Percentiles rank a stretch among this genome's conserved stretches.
Evolutionary conservation across 768 basidiomycete species (phyloP).

Genomic region (Trametes maxima): DNA sequence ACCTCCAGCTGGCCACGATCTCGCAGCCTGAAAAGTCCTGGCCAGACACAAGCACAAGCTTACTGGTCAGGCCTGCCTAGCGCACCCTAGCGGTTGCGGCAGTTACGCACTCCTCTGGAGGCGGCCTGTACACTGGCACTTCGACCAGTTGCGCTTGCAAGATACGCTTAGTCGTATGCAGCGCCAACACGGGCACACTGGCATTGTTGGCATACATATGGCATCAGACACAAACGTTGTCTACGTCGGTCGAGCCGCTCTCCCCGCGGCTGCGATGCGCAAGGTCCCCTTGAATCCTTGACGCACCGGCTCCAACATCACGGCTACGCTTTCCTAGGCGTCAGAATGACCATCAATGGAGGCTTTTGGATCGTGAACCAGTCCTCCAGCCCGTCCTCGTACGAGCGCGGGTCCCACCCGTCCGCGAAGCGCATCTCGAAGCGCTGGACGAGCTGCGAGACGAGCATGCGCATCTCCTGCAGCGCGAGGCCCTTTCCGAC

Average conservation of each 20-base stretch:
- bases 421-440: constrained; percentile 15
- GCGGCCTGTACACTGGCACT: not conserved
- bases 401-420: not conserved
- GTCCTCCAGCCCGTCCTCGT: constrained; percentile 7
- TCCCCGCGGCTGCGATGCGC: not conserved
- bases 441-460: constrained; percentile 7
- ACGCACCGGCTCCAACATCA: not conserved
- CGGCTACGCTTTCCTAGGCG: not conserved
- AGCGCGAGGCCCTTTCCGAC: constrained; percentile 13
- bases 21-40: not conserved
- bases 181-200: no score
- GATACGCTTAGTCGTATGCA: no score
- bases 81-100: not conserved
- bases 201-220: no score
- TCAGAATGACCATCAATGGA: not conserved
- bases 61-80: constrained; percentile 1
- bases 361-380: constrained; percentile 10
- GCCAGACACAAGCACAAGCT: not conserved
- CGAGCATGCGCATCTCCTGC: constrained; percentile 16
- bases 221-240: no score
- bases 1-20: no score
- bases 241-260: not conserved
- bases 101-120: not conserved
- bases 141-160: no score
- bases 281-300: not conserved